Evolutionary conservation across 2,329 filamentous ascomycete genomes (phyloP).

Genomic region (Blastomyces parvus): DNA sequence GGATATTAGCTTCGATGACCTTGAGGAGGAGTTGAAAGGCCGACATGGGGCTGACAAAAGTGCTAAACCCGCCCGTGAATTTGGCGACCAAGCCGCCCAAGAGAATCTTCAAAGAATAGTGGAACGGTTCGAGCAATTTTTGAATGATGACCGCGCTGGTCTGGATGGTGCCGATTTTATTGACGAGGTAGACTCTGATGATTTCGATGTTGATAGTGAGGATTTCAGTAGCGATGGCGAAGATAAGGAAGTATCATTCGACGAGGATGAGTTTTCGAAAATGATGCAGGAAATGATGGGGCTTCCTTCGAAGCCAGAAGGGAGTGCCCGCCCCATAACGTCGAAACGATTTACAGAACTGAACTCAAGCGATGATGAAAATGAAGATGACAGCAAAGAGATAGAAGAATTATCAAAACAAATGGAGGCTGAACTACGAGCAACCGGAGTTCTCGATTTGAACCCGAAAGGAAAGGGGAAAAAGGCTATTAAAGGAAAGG

Average conservation of each 20-base stretch:
- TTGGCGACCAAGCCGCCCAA: slow-evolving; percentile 38
- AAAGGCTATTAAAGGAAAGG: slow-evolving; percentile 24
- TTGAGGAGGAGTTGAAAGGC: slow-evolving; percentile 67
- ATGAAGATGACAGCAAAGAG: slow-evolving; percentile 43
- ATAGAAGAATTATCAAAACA: slow-evolving; percentile 36
- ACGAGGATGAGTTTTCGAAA: slow-evolving; percentile 71
- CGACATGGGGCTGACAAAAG: slow-evolving; percentile 32
- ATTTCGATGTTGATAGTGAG: slow-evolving; percentile 44
- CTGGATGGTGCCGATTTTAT: slow-evolving; percentile 64
- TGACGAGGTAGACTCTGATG: slow-evolving; percentile 60
- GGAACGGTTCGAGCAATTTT: slow-evolving; percentile 80
- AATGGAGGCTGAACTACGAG: slow-evolving; percentile 41
- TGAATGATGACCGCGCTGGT: slow-evolving; percentile 76
- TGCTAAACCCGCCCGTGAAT: slow-evolving; percentile 23
- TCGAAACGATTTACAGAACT: slow-evolving; percentile 38
- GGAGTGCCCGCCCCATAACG: slow-evolving; percentile 8
- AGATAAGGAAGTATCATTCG: slow-evolving; percentile 67
- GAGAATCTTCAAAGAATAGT: slow-evolving; percentile 78
- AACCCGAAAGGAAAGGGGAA: slow-evolving; percentile 19
- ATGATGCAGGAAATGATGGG: slow-evolving; percentile 95
- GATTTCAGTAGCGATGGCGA: slow-evolving; percentile 54
- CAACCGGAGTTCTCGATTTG: slow-evolving; percentile 37
- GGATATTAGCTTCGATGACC: slow-evolving; percentile 81
- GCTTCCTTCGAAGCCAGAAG: slow-evolving; percentile 38
- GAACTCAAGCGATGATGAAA: slow-evolving; percentile 41